A percentile compares a stretch with the other conserved stretches of the same genome.
Evolutionary conservation across 192 early-diverging fungal genomes (phyloP).

Genomic region (Thamnidium elegans): DNA sequence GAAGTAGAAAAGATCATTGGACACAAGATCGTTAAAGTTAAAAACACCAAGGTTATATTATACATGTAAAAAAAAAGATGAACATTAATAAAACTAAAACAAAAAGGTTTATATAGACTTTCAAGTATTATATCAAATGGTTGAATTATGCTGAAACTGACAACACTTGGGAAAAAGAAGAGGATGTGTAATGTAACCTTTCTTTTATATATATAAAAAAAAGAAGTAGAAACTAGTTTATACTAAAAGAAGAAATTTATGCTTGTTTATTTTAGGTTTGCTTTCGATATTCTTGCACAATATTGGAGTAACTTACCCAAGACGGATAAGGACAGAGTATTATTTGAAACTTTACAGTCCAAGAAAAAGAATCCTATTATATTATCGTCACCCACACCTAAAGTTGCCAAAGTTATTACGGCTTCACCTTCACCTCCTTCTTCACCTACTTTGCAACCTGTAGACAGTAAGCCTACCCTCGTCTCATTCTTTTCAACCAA

Average conservation of each 20-base stretch:
- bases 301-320: no score
- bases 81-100: background rate
- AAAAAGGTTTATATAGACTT: background rate
- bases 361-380: no score
- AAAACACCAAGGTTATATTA: background rate
- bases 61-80: background rate
- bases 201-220: background rate
- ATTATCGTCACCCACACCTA: no score
- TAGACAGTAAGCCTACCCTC: background rate
- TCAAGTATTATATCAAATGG: conserved; percentile 20
- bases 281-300: background rate
- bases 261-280: background rate
- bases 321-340: no score
- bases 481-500: background rate
- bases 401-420: no score
- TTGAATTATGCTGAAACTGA: background rate
- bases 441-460: no score
- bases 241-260: background rate
- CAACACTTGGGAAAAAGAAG: conserved; percentile 15
- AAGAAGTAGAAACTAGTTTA: no score
- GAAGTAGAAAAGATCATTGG: conserved; percentile 15
- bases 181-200: conserved; percentile 9
- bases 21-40: conserved; percentile 3
- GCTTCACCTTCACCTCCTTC: no score
- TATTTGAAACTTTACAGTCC: no score